phyloP scores from a whole-genome alignment of 345 rosid genomes.

The Acer yangbiense region DNA sequence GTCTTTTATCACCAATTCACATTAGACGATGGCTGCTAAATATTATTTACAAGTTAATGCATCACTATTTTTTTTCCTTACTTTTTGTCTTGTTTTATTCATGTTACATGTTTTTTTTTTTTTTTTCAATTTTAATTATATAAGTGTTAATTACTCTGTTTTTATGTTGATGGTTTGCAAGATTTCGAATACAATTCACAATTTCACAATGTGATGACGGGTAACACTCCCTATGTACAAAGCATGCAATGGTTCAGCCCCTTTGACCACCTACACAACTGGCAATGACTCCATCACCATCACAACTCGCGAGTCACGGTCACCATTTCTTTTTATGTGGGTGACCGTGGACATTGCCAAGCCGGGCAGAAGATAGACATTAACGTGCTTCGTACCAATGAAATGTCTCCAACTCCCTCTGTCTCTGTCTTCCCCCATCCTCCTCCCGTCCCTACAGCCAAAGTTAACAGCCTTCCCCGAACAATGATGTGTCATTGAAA shows the following conservation, averaged over 20 bases:
- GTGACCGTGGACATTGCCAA: slow-evolving; percentile 87
- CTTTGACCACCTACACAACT: slow-evolving; percentile 75
- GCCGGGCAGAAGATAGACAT: slow-evolving; percentile 91
- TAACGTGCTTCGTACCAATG: slow-evolving; percentile 46
- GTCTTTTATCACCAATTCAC: too few relatives aligned
- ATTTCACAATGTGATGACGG: slow-evolving; percentile 90
- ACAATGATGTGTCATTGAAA: slow-evolving; percentile 30
- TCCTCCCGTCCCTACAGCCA: slow-evolving; percentile 45
- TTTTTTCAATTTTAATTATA: neutral
- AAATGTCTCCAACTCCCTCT: slow-evolving; percentile 46
- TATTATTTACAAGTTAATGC: neutral
- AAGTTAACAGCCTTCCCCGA: slow-evolving; percentile 52
- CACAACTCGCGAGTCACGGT: slow-evolving; percentile 54
- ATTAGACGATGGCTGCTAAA: too few relatives aligned
- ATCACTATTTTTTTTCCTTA: neutral
- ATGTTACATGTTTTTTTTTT: neutral
- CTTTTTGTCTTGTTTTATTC: too few relatives aligned
- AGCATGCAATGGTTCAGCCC: slow-evolving; percentile 78
- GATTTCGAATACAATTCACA: slow-evolving; percentile 80
- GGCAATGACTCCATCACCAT: slow-evolving; percentile 86
- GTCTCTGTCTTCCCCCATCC: slow-evolving; percentile 32
- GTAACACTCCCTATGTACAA: slow-evolving; percentile 76
- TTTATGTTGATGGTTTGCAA: slow-evolving; percentile 47
- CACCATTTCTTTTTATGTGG: slow-evolving; percentile 92
- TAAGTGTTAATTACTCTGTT: neutral